Base-by-base conservation (phyloP, 768 basidiomycete species). In the Kwoniella bestiolae region DNA sequence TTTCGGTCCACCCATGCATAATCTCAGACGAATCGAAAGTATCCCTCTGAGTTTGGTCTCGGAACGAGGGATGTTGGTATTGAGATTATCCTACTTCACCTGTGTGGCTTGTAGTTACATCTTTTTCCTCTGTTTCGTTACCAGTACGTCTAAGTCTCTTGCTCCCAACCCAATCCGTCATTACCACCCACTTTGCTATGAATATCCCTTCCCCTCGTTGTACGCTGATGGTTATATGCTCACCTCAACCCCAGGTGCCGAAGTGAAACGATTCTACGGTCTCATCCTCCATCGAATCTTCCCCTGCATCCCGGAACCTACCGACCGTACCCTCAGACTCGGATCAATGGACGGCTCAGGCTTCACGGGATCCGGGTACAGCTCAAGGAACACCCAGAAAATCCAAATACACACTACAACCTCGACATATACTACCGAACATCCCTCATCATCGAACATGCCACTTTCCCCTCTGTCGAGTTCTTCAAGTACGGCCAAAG, bases 41-140 rank as follows among this genome's bases (percentile, higher is more conserved):
- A 51, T 80, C 26, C 35, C 59, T 8, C 55, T 49, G 21, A 35
- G 28, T 23, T 5, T 71, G 44, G 60, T 78, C 34, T 59, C 61
- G 18, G 12, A n/a, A 6, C 49, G 47, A 1, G 55, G 52, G 2
- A 47, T 56, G 49, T 44, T 66, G 21, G 63, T 73, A 4, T 53
- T 76, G 32, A 38, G 60, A 29, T 66, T 80, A 3, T 69, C 70
- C 25, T 78, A 65, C 60, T 80, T 74, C 66, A 78, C 77, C 5
- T 74, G 78, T 32, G 60, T 74, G 23, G 77, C 72, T 3, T 80
- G 79, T 63, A 69, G 66, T 41, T 65, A 71, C 47, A 66, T 78
- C 49, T 78, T 80, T 67, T 74, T 80, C 62, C 56, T 76, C 31
- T 80, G 77, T 64, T 80, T 80, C 65, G 77, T 75, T 6, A 78